Evolutionary conservation across 306 rosid species (phyloP).

Genomic region (Hippophae tibetana): DNA sequence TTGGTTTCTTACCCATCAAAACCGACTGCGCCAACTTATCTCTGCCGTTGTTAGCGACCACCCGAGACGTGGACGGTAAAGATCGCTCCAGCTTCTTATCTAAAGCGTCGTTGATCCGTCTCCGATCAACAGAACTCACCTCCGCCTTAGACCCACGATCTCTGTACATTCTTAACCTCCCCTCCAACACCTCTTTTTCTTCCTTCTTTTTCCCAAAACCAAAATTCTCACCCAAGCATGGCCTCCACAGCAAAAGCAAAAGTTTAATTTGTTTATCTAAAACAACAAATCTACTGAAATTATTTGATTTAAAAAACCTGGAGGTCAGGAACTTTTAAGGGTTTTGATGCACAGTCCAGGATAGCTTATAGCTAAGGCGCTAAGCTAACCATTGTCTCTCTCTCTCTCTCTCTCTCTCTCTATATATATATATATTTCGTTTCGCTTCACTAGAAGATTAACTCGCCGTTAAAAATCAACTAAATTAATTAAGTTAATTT

Average conservation of each 20-base stretch:
- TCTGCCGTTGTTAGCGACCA: slow-evolving; percentile 62
- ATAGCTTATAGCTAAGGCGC: background rate
- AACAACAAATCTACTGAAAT: background rate
- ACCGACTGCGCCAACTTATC: slow-evolving; percentile 43
- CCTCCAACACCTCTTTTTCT: background rate
- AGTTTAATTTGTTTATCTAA: background rate
- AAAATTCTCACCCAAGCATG: slow-evolving; percentile 28
- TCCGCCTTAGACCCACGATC: slow-evolving; percentile 57
- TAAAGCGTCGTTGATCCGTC: slow-evolving; percentile 86
- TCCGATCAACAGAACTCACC: slow-evolving; percentile 64
- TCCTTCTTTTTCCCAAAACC: background rate
- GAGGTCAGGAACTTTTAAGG: slow-evolving; percentile 1
- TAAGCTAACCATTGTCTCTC: slow-evolving; percentile 3
- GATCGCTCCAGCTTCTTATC: slow-evolving; percentile 91
- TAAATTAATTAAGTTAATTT: too few relatives aligned
- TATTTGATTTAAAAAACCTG: background rate
- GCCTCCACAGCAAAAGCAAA: background rate
- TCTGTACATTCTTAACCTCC: slow-evolving; percentile 49
- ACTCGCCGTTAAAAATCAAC: background rate
- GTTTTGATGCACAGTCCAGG: background rate
- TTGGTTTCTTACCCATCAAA: slow-evolving; percentile 29
- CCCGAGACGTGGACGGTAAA: slow-evolving; percentile 80
- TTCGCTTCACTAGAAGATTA: background rate
- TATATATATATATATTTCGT: background rate
- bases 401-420: background rate